Evolutionary conservation across 2,329 filamentous ascomycete genomes (phyloP).

Genomic region (Fusarium sp.): DNA sequence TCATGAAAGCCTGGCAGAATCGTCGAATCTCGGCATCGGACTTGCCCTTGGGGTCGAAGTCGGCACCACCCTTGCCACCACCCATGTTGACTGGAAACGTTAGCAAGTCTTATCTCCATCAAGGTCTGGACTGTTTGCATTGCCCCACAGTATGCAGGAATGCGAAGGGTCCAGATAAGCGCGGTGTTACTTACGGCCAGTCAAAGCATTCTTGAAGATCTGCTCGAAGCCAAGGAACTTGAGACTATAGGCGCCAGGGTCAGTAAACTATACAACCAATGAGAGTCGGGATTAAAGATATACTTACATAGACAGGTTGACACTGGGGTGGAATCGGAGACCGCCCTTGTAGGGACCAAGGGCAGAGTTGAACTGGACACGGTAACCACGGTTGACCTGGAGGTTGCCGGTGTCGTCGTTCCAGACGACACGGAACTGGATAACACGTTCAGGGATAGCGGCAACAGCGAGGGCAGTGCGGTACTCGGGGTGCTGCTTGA

Average conservation of each 20-base stretch:
- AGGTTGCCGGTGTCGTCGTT: constrained; percentile 90
- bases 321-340: constrained; percentile 90
- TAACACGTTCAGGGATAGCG: constrained; percentile 91
- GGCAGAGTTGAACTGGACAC: constrained; percentile 98
- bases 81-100: constrained; percentile 73
- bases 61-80: constrained; percentile 95
- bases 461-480: constrained; percentile 87
- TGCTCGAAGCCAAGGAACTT: constrained; percentile 99
- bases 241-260: constrained; percentile 57
- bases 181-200: constrained; percentile 74
- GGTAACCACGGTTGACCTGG: constrained; percentile 94
- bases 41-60: constrained; percentile 99
- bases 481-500: constrained; percentile 95
- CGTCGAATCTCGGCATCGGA: constrained; percentile 96
- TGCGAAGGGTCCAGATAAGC: constrained; percentile 3
- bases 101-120: constrained; percentile 19
- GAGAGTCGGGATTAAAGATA: neutral
- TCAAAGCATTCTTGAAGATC: constrained; percentile 99
- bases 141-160: constrained; percentile 34
- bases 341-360: constrained; percentile 98
- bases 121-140: constrained; percentile 5
- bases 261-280: constrained; percentile 14
- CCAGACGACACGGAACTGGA: constrained; percentile 98
- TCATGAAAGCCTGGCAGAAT: constrained; percentile 97
- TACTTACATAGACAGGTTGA: constrained; percentile 74